Percentiles rank a stretch among this genome's conserved stretches.
Conservation (phyloP, 1,284 basidiomycete species). For the Schizopora paradoxa region DNA sequence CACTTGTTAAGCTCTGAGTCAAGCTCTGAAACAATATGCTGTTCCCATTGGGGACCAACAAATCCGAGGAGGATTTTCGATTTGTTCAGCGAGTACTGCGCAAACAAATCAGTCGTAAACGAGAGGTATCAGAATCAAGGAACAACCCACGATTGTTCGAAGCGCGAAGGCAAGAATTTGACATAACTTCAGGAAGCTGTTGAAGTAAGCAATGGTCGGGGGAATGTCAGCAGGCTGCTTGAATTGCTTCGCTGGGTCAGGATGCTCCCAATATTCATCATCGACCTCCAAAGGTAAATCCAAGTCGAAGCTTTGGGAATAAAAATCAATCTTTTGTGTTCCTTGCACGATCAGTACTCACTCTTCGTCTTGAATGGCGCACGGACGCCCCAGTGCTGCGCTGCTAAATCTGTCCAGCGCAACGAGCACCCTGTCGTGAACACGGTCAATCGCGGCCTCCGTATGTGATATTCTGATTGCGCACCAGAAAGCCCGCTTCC, state of each 20-base stretch:
- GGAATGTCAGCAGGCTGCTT: constrained; percentile 55
- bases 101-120: not conserved
- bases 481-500: constrained; percentile 80
- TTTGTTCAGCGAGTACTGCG: constrained; percentile 70
- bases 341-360: constrained; percentile 32
- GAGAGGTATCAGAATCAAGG: not conserved
- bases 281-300: constrained; percentile 69
- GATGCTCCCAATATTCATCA: constrained; percentile 71
- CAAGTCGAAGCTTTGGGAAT: constrained; percentile 57
- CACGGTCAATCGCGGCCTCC: constrained; percentile 11
- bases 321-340: not conserved
- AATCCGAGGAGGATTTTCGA: constrained; percentile 53
- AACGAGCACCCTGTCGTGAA: constrained; percentile 53
- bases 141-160: constrained; percentile 51
- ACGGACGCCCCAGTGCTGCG: constrained; percentile 70
- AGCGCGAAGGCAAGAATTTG: constrained; percentile 64
- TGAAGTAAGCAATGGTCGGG: constrained; percentile 50
- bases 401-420: constrained; percentile 61
- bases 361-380: constrained; percentile 85
- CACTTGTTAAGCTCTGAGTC: constrained; percentile 75
- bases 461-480: constrained; percentile 9
- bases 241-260: constrained; percentile 45
- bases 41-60: constrained; percentile 58
- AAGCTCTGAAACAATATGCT: constrained; percentile 67
- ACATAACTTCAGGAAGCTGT: constrained; percentile 52